These are phyloP conservation scores for Syncephalastrum monosporum DNA, from an alignment of 371 early-diverging fungal genomes.

Conservation along the genomic window DNA sequence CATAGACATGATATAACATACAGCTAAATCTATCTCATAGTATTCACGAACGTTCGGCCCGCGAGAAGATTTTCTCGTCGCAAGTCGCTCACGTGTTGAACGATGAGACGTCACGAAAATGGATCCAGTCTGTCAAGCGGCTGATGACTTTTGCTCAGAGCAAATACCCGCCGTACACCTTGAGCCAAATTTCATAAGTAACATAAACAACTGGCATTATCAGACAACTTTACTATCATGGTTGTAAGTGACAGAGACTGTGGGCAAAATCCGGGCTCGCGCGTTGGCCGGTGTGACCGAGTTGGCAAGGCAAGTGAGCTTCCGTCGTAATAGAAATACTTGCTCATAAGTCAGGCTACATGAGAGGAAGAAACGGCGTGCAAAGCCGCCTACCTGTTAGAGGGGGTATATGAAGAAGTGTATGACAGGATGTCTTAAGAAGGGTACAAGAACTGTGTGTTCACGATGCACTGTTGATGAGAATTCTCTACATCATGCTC, in stretches of 20 bases:
- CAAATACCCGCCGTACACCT: slow-evolving; percentile 86
- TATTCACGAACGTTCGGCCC: slow-evolving; percentile 96
- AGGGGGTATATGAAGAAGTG: too few species aligned
- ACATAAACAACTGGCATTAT: neutral
- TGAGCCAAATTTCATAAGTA: slow-evolving; percentile 55
- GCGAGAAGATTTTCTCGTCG: slow-evolving; percentile 93
- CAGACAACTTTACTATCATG: neutral
- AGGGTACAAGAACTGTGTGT: neutral
- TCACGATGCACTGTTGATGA: too few species aligned
- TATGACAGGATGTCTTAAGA: neutral
- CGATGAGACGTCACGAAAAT: slow-evolving; percentile 95
- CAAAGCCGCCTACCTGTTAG: too few species aligned
- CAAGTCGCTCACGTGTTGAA: slow-evolving; percentile 98
- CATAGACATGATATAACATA: neutral
- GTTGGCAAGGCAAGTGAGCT: too few species aligned
- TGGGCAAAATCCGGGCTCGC: too few species aligned
- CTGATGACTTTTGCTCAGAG: slow-evolving; percentile 94
- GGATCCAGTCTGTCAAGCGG: slow-evolving; percentile 98
- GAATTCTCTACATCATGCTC: too few species aligned
- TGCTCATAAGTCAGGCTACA: too few species aligned
- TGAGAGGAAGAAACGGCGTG: too few species aligned
- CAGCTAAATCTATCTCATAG: slow-evolving; percentile 37
- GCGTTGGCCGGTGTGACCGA: too few species aligned
- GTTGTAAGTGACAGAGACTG: too few species aligned
- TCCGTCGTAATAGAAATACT: too few species aligned